Evolutionary conservation across 192 early-diverging fungal species (phyloP).

Genomic region (Pilobolus umbonatus): DNA sequence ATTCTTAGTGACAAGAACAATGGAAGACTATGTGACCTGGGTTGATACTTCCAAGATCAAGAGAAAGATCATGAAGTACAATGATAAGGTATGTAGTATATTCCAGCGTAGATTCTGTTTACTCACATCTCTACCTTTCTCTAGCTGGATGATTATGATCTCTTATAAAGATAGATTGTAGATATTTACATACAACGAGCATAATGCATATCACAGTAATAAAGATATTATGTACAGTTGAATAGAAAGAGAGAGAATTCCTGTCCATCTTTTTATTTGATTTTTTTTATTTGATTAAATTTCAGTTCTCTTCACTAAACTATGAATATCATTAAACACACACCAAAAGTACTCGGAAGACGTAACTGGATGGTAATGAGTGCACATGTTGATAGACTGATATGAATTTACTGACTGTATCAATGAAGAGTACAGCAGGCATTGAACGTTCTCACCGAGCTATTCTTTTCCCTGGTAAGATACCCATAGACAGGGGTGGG

Average conservation of each 20-base stretch:
- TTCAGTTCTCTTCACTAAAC: neutral
- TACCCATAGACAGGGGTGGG: neutral
- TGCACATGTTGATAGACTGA: neutral
- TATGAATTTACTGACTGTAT: neutral
- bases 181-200: too few species aligned
- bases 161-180: slow-evolving; percentile 51
- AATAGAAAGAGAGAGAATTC: too few species aligned
- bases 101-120: neutral
- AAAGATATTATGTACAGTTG: too few species aligned
- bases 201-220: too few species aligned
- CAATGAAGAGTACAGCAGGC: slow-evolving; percentile 28
- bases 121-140: neutral
- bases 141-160: slow-evolving; percentile 85
- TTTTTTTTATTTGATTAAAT: too few species aligned
- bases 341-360: neutral
- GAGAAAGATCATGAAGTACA: slow-evolving; percentile 93
- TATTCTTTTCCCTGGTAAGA: slow-evolving; percentile 22
- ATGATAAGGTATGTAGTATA: slow-evolving; percentile 61
- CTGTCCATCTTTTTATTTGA: too few species aligned
- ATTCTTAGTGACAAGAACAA: slow-evolving; percentile 76
- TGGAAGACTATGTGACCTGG: slow-evolving; percentile 98
- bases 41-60: slow-evolving; percentile 97
- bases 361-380: neutral
- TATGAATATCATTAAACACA: neutral
- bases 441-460: slow-evolving; percentile 32